These are phyloP conservation scores for Pilaira anomala DNA, from an alignment of 192 early-diverging fungal genomes.

Conservation along the genomic window DNA sequence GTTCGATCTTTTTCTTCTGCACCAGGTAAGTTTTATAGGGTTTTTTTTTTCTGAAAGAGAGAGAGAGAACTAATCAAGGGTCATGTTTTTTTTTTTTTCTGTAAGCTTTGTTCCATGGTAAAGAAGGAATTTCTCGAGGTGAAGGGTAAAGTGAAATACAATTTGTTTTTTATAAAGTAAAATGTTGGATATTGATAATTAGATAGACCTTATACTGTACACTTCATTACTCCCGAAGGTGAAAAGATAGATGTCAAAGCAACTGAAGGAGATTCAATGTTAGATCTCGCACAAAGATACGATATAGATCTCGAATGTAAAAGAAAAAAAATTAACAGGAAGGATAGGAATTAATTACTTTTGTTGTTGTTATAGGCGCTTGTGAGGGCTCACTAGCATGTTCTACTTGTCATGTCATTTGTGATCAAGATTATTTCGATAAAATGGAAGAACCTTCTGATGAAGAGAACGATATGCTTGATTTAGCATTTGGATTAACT, in stretches of 20 bases:
- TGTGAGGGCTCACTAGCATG: conserved; percentile 95
- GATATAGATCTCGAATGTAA: conserved; percentile 92
- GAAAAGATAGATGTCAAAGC: conserved; percentile 72
- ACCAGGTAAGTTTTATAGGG: background rate
- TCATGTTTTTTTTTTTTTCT: conserved; percentile 3
- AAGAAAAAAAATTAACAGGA: background rate
- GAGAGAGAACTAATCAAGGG: background rate
- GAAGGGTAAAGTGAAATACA: conserved; percentile 22
- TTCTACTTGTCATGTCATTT: conserved; percentile 93
- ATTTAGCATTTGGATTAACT: conserved; percentile 93
- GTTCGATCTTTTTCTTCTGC: conserved; percentile 9
- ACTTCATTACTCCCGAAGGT: conserved; percentile 83
- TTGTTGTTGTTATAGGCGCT: conserved; percentile 54
- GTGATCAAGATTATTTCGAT: conserved; percentile 77
- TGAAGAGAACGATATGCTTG: conserved; percentile 98
- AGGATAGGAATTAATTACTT: background rate
- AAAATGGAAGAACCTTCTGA: conserved; percentile 90
- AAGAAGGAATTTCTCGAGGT: conserved; percentile 23
- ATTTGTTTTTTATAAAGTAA: background rate
- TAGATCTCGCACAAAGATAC: conserved; percentile 89
- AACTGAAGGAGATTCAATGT: conserved; percentile 80
- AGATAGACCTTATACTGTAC: conserved; percentile 56
- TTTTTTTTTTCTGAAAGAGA: too few relatives aligned
- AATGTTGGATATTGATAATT: background rate
- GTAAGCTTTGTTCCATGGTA: conserved; percentile 34